Percentiles rank a stretch among this genome's conserved stretches.
Conservation (phyloP, 1,139 yeast species). For the Casaregolazyma suthepensis region DNA sequence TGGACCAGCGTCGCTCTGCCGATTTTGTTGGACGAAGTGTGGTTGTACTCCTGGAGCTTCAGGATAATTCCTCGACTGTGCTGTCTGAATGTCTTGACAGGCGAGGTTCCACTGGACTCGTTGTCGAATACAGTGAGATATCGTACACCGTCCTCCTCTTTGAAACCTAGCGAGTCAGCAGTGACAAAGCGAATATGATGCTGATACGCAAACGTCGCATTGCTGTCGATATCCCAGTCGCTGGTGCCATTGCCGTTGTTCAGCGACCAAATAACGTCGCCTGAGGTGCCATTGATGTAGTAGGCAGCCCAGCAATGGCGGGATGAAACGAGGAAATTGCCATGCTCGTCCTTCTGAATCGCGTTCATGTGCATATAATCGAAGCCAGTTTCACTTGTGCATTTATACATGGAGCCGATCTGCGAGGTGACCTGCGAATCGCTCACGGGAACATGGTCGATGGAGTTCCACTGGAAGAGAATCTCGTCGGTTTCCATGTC, state of each 20-base stretch:
- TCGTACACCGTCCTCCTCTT: conserved; percentile 28
- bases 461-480: conserved; percentile 37
- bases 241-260: conserved; percentile 27
- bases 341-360: conserved; percentile 37
- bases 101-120: conserved; percentile 34
- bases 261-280: conserved; percentile 35
- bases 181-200: conserved; percentile 37
- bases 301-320: conserved; percentile 36
- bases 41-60: conserved; percentile 36
- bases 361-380: conserved; percentile 42
- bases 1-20: conserved; percentile 31
- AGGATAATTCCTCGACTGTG: conserved; percentile 26
- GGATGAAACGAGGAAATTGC: conserved; percentile 36
- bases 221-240: conserved; percentile 20
- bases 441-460: conserved; percentile 35
- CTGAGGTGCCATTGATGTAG: conserved; percentile 36
- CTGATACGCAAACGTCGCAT: conserved; percentile 35
- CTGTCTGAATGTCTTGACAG: conserved; percentile 27
- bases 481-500: conserved; percentile 37
- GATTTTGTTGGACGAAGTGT: conserved; percentile 30
- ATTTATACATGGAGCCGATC: conserved; percentile 25
- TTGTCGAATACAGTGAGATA: conserved; percentile 35
- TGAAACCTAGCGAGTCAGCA: conserved; percentile 9
- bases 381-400: conserved; percentile 37
- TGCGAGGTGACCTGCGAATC: conserved; percentile 29